Conservation (phyloP, 2,329 filamentous ascomycete genomes). For the Aspergillus pseudoterreus region DNA sequence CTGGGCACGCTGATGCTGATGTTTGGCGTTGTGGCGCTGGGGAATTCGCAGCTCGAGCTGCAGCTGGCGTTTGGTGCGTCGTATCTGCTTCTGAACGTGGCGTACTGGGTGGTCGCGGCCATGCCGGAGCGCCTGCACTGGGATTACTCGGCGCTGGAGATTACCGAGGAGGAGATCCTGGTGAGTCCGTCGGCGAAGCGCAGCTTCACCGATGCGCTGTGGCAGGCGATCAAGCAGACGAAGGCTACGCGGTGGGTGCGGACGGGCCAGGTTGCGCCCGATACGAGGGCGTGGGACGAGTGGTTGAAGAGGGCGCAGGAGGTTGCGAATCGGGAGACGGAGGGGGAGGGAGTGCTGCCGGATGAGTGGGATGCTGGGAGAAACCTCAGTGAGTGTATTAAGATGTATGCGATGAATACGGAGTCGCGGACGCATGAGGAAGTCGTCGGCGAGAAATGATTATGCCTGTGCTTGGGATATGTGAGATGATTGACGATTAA, state of each 20-base stretch:
- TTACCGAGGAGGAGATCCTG: not conserved
- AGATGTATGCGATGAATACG: too few species aligned
- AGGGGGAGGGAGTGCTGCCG: not conserved
- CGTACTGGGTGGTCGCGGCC: slow-evolving; percentile 56
- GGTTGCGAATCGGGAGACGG: not conserved
- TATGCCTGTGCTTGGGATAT: too few species aligned
- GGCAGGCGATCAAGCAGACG: slow-evolving; percentile 57
- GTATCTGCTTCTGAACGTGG: slow-evolving; percentile 57
- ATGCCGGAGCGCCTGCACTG: slow-evolving; percentile 51
- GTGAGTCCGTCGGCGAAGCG: too few species aligned
- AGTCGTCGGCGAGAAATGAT: too few species aligned
- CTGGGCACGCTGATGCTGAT: slow-evolving; percentile 58
- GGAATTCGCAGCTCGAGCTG: slow-evolving; percentile 58
- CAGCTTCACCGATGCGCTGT: slow-evolving; percentile 55
- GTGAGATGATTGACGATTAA: too few species aligned
- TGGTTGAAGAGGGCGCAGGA: slow-evolving; percentile 44
- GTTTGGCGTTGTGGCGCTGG: slow-evolving; percentile 59
- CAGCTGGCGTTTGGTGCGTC: slow-evolving; percentile 55
- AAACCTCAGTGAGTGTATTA: not conserved
- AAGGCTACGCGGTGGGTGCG: slow-evolving; percentile 52
- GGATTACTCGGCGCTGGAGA: slow-evolving; percentile 39
- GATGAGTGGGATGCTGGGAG: not conserved
- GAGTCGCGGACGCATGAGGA: too few species aligned
- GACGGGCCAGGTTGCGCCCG: slow-evolving; percentile 51
- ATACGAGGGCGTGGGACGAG: slow-evolving; percentile 50